These are phyloP conservation scores for Penicillium egyptiacum DNA, from an alignment of 495 filamentous ascomycete genomes.

Conservation along the genomic window DNA sequence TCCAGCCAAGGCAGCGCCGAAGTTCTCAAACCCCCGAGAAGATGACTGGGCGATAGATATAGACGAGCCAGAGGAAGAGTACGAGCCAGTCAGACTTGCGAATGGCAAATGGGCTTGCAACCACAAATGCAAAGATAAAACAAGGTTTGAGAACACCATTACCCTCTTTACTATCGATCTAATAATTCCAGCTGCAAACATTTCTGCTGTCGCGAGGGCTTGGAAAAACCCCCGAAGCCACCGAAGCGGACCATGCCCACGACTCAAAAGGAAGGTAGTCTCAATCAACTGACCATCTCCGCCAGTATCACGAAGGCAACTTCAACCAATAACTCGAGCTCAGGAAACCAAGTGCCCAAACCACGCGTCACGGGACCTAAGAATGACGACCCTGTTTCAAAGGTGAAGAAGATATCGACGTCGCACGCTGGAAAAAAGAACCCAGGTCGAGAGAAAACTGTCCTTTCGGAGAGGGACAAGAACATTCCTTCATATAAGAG, in stretches of 20 bases:
- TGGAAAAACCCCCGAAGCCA: constrained; percentile 72
- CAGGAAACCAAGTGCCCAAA: background rate
- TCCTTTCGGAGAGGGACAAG: background rate
- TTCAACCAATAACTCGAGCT: background rate
- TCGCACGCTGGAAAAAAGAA: constrained; percentile 1
- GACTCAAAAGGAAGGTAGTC: constrained; percentile 22
- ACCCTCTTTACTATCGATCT: constrained; percentile 11
- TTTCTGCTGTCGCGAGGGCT: constrained; percentile 82
- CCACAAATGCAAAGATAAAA: constrained; percentile 76
- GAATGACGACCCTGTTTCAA: background rate
- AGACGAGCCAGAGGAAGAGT: constrained; percentile 23
- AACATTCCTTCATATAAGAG: background rate
- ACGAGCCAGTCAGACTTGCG: constrained; percentile 56
- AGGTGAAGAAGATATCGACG: background rate
- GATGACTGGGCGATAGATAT: constrained; percentile 15
- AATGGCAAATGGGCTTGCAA: constrained; percentile 91
- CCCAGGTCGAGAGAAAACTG: background rate
- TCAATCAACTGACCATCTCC: constrained; percentile 32
- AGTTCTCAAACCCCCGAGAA: background rate
- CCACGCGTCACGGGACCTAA: background rate
- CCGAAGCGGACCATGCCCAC: constrained; percentile 29
- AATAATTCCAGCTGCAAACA: constrained; percentile 67
- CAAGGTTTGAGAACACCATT: constrained; percentile 46
- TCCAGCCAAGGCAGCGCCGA: background rate
- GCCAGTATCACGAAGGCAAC: constrained; percentile 32